These are phyloP conservation scores for Lachancea quebecensis DNA, from an alignment of 805 yeast species.

Conservation along the genomic window DNA sequence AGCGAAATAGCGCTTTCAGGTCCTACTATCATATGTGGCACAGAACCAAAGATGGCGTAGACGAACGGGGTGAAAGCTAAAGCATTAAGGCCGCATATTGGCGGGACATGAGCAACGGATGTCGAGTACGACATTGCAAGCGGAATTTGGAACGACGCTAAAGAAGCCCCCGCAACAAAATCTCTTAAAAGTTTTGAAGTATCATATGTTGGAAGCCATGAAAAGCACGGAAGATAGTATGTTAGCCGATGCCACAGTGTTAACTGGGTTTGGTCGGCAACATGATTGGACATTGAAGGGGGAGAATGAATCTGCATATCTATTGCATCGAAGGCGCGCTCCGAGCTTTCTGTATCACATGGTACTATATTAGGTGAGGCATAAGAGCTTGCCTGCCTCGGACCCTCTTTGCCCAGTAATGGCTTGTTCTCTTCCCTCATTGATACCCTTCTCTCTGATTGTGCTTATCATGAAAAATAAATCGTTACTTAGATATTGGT, in stretches of 20 bases:
- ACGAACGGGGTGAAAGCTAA: constrained; percentile 72
- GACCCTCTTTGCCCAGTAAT: not conserved
- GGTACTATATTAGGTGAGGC: not conserved
- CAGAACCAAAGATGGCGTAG: constrained; percentile 73
- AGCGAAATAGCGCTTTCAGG: constrained; percentile 87
- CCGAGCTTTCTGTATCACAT: not conserved
- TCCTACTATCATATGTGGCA: constrained; percentile 84
- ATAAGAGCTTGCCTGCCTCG: not conserved
- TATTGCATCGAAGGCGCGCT: too few species aligned
- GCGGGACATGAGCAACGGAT: constrained; percentile 77
- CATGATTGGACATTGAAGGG: not conserved
- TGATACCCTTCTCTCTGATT: constrained; percentile 22
- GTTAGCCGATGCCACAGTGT: constrained; percentile 34
- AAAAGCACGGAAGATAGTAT: constrained; percentile 59
- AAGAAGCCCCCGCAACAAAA: constrained; percentile 72
- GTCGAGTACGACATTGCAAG: constrained; percentile 67
- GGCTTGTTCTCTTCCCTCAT: not conserved
- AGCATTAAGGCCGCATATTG: constrained; percentile 70
- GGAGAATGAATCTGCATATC: not conserved
- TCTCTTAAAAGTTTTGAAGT: constrained; percentile 45
- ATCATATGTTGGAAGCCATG: constrained; percentile 57
- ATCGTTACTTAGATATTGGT: too few species aligned
- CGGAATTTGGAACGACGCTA: constrained; percentile 90
- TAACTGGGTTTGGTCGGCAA: constrained; percentile 1
- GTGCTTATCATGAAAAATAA: too few species aligned